Evolutionary conservation across 2,329 filamentous ascomycete species (phyloP).

Genomic region (Sclerotinia minor): DNA sequence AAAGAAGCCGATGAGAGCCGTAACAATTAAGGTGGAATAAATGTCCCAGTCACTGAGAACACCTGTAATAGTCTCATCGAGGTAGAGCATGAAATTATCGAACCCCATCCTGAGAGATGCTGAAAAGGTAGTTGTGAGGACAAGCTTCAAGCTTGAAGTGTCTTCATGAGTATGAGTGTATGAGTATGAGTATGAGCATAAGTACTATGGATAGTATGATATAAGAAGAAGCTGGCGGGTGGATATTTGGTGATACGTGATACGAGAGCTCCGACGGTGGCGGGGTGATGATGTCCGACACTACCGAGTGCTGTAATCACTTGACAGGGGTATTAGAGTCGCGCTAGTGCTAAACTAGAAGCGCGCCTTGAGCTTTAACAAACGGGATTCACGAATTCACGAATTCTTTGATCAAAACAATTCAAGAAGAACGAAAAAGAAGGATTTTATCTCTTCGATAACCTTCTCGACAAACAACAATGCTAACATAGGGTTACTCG

Average conservation of each 20-base stretch:
- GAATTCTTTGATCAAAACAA: slow-evolving; percentile 26
- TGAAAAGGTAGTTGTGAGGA: background rate
- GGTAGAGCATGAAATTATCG: slow-evolving; percentile 60
- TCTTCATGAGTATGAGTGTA: slow-evolving; percentile 10
- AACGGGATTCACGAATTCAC: slow-evolving; percentile 12
- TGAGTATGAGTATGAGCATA: background rate
- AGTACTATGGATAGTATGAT: background rate
- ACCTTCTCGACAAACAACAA: slow-evolving; percentile 29
- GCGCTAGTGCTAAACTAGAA: slow-evolving; percentile 9
- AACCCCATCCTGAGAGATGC: slow-evolving; percentile 35
- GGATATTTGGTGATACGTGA: slow-evolving; percentile 6
- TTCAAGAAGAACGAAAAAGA: slow-evolving; percentile 24
- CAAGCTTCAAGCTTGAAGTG: background rate
- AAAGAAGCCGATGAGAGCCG: slow-evolving; percentile 65
- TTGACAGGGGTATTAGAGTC: background rate
- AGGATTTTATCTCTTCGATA: slow-evolving; percentile 18
- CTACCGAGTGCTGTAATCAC: background rate
- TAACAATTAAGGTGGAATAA: slow-evolving; percentile 72
- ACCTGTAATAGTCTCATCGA: slow-evolving; percentile 70
- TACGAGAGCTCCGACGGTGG: slow-evolving; percentile 3
- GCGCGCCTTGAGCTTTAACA: slow-evolving; percentile 14
- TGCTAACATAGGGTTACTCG: slow-evolving; percentile 30
- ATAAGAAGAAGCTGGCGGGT: background rate
- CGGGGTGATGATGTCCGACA: slow-evolving; percentile 11
- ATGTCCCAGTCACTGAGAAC: slow-evolving; percentile 79